These are phyloP conservation scores for Chytriomyces sp. DNA, from an alignment of 192 early-diverging fungal genomes.

Conservation along the genomic window DNA sequence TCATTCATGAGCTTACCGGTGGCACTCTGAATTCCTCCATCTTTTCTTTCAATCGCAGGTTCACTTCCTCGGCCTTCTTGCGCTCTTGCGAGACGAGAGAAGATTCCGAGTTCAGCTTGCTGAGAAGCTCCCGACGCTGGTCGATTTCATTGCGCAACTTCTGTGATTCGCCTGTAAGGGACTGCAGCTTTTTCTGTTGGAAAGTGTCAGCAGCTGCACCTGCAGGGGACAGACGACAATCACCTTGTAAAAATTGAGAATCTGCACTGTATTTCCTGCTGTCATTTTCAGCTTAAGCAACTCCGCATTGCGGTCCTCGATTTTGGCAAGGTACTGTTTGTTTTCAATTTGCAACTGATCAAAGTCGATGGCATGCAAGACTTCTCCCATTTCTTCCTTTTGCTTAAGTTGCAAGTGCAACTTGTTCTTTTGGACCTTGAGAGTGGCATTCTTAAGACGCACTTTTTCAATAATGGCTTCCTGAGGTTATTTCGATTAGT, in stretches of 20 bases:
- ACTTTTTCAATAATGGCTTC: slow-evolving; percentile 65
- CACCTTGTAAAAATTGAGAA: slow-evolving; percentile 63
- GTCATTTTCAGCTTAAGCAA: slow-evolving; percentile 67
- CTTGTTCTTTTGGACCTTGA: slow-evolving; percentile 66
- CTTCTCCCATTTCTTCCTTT: slow-evolving; percentile 71
- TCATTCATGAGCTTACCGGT: slow-evolving; percentile 35
- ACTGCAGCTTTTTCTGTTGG: slow-evolving; percentile 51
- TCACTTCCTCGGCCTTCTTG: slow-evolving; percentile 37
- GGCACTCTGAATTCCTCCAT: slow-evolving; percentile 57
- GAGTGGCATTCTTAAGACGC: slow-evolving; percentile 60
- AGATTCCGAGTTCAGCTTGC: slow-evolving; percentile 48
- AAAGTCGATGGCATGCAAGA: slow-evolving; percentile 67
- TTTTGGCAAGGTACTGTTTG: slow-evolving; percentile 65
- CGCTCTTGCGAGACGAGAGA: slow-evolving; percentile 47
- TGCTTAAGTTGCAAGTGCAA: slow-evolving; percentile 65
- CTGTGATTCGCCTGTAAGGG: slow-evolving; percentile 44
- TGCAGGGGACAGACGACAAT: not conserved
- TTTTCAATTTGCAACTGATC: slow-evolving; percentile 70
- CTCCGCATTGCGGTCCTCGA: slow-evolving; percentile 64
- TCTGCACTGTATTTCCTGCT: slow-evolving; percentile 61
- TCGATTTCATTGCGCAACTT: slow-evolving; percentile 50
- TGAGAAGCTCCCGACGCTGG: slow-evolving; percentile 48
- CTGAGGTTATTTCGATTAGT: slow-evolving; percentile 15
- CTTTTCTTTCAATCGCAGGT: slow-evolving; percentile 39
- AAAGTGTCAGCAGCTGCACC: not conserved